Evolutionary conservation across 345 rosid species (phyloP), one percentile per base, ranked within the genome.

Genomic region (Garcia nutans): DNA sequence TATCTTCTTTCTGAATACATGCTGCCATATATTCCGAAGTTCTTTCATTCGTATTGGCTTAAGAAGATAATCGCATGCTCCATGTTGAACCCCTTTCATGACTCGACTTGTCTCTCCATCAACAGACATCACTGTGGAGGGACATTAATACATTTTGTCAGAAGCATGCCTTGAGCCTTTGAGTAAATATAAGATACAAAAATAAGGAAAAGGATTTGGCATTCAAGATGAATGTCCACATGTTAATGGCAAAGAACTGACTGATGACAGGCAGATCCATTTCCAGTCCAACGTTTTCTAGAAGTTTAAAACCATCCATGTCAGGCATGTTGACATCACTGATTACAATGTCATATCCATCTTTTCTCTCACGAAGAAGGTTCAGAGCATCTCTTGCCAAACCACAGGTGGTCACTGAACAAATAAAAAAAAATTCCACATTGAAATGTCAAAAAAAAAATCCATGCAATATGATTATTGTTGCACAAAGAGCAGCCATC

Each of bases 291-390:
- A 93, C 98, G 24, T 84, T 94, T 79, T 96, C 99, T 8, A 96
- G 92, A 72, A 96, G 99, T 71, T 90, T 96, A 76, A 96, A 96
- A 4, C 99, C 99, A 59, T 96, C 98, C 99, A 95, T 95, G 85
- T 95, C 99, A n/a, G 99, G 99, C 99, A 95, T 95, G 88, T 93
- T 91, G 15, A 95, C 98, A 73, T 93, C 99, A 67, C 98, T 95
- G 73, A 96, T 90, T 44, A 95, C 99, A 47, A 93, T 96, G 78
- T 91, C 99, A 74, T 84, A 95, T n/a, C 93, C 92, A 57, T 91
- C 97, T 80, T 95, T 93, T 84, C 89, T 89, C 74, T 93, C 96
- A 0, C 97, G 94, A 15, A 91, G 96, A 75, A 91, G 71, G 81
- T 58, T 82, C 73, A 95, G 75, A 63, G 99, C 98, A 47, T 93